Evolutionary conservation across 1,284 basidiomycete genomes (phyloP).

Genomic region (Amylostereum areolatum): DNA sequence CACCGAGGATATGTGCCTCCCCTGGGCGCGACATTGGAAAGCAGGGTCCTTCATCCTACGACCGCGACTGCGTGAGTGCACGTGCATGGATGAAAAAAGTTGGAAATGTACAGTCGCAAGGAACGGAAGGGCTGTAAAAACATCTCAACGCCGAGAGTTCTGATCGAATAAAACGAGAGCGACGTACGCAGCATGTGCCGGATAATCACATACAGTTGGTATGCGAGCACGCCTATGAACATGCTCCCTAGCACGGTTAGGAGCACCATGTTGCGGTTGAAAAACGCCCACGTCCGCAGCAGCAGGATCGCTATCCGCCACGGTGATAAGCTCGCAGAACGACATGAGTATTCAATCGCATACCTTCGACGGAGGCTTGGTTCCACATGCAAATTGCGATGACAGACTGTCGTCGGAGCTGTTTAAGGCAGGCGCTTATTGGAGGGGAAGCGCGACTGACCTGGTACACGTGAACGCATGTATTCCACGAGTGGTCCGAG

Average conservation of each 20-base stretch:
- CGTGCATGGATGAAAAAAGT: not conserved
- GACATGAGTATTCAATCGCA: not conserved
- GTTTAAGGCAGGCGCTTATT: not conserved
- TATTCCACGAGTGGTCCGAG: not conserved
- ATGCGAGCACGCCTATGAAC: not conserved
- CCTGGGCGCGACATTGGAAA: not conserved
- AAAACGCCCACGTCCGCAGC: not conserved
- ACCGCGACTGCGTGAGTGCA: no score
- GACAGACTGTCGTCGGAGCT: not conserved
- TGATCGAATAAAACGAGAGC: not conserved
- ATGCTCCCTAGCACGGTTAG: not conserved
- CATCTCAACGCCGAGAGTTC: not conserved
- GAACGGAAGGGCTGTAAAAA: not conserved
- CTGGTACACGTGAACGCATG: not conserved
- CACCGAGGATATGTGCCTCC: not conserved
- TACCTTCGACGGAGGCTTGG: not conserved
- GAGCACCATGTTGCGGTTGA: not conserved
- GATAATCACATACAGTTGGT: not conserved
- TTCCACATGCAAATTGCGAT: not conserved
- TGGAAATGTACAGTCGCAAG: not conserved
- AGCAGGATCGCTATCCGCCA: not conserved
- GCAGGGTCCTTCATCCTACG: not conserved
- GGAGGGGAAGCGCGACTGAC: not conserved
- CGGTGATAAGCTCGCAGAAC: no score
- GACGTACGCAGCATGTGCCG: not conserved